These are phyloP conservation scores for Hordeum vulgare DNA, from an alignment of 176 grass and related monocot species.

Conservation along the genomic window DNA sequence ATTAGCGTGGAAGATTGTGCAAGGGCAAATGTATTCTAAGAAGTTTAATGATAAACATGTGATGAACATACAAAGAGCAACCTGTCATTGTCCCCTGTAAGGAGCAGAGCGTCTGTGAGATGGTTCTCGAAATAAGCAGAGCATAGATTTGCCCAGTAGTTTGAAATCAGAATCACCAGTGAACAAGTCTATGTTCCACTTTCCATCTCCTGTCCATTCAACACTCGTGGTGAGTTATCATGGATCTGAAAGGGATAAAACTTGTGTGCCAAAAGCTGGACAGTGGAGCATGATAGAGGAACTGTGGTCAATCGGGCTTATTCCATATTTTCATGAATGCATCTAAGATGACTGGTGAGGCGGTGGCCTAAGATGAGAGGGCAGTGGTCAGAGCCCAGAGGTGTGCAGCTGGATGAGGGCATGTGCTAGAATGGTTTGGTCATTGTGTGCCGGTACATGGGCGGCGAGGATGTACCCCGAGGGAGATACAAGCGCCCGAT, in stretches of 20 bases:
- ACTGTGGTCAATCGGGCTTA: slow-evolving; percentile 47
- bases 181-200: slow-evolving; percentile 22
- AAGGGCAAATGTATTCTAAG: slow-evolving; percentile 58
- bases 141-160: slow-evolving; percentile 46
- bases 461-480: background rate
- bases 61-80: slow-evolving; percentile 50
- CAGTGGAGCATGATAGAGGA: slow-evolving; percentile 73
- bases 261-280: slow-evolving; percentile 44
- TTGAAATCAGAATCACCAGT: slow-evolving; percentile 44
- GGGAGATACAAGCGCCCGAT: background rate
- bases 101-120: slow-evolving; percentile 53
- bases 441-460: background rate
- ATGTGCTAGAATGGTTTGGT: background rate
- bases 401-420: background rate
- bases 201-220: slow-evolving; percentile 50
- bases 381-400: background rate
- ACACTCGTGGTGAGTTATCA: slow-evolving; percentile 57
- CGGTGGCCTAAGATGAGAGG: background rate
- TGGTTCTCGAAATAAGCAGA: slow-evolving; percentile 49
- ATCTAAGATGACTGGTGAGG: background rate
- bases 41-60: slow-evolving; percentile 68
- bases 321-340: slow-evolving; percentile 42
- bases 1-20: slow-evolving; percentile 53
- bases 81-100: slow-evolving; percentile 47
- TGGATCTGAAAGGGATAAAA: slow-evolving; percentile 53